These are phyloP conservation scores for Cerioporus squamosus DNA, from an alignment of 1,284 basidiomycete genomes.

Conservation along the genomic window DNA sequence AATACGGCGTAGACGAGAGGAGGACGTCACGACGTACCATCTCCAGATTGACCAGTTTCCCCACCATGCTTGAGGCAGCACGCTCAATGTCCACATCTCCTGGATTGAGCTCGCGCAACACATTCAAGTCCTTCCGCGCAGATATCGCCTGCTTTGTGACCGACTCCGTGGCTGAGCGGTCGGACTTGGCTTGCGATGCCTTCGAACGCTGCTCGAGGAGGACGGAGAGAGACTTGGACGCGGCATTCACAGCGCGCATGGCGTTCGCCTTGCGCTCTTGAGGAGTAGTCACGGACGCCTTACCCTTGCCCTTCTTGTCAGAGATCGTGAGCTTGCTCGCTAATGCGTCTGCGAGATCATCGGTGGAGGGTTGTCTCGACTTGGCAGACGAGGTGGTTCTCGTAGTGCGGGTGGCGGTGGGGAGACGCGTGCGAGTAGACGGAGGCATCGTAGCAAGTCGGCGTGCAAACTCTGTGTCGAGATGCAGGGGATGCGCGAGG, in stretches of 20 bases:
- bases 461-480: background rate
- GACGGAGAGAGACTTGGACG: constrained; percentile 58
- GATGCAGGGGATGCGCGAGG: no score
- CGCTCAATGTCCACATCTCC: constrained; percentile 70
- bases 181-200: constrained; percentile 32
- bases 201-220: constrained; percentile 65
- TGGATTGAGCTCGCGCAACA: constrained; percentile 49
- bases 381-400: constrained; percentile 7
- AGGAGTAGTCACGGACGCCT: constrained; percentile 8
- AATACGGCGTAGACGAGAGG: constrained; percentile 2
- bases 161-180: constrained; percentile 32
- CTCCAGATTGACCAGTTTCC: constrained; percentile 67
- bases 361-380: constrained; percentile 13
- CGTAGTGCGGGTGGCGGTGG: constrained; percentile 4
- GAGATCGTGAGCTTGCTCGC: constrained; percentile 30
- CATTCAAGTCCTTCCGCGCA: constrained; percentile 43
- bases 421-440: constrained; percentile 3
- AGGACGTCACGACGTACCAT: constrained; percentile 50
- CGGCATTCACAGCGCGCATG: constrained; percentile 66
- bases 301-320: constrained; percentile 24
- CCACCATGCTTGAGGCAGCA: constrained; percentile 65
- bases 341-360: constrained; percentile 29
- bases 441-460: constrained; percentile 13
- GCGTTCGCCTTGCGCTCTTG: constrained; percentile 37
- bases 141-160: constrained; percentile 36